These are phyloP conservation scores for Globisporangium barbulae DNA, from an alignment of 352 stramenopile species.

Conservation along the genomic window DNA sequence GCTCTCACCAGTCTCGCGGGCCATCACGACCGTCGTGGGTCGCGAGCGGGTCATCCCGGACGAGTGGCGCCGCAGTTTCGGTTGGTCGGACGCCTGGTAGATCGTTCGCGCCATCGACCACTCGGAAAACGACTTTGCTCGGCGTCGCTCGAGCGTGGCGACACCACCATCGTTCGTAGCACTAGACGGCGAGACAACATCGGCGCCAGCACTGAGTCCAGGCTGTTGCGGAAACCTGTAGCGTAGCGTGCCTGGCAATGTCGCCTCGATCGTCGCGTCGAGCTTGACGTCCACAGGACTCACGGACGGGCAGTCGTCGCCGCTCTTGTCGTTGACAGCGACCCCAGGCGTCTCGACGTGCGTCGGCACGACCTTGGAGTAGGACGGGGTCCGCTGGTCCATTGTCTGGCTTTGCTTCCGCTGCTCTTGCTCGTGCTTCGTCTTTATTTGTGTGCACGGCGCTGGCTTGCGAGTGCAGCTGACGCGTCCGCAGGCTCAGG, in stretches of 20 bases:
- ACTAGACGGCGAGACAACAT: not conserved
- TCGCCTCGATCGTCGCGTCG: not conserved
- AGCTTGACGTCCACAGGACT: slow-evolving; percentile 1
- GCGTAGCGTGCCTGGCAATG: not conserved
- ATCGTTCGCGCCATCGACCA: not conserved
- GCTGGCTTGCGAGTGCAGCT: not conserved
- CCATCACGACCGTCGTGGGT: not conserved
- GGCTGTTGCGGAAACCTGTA: not conserved
- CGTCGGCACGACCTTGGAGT: slow-evolving; percentile 1
- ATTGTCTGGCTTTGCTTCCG: not conserved
- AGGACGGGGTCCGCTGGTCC: slow-evolving; percentile 1
- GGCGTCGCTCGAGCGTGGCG: not conserved
- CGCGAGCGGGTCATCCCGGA: not conserved
- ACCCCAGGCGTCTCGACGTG: not conserved
- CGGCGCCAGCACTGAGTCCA: too few relatives aligned
- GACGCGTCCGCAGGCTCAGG: not conserved
- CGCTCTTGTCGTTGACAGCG: not conserved
- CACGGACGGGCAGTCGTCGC: too few relatives aligned
- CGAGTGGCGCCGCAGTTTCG: slow-evolving; percentile 7
- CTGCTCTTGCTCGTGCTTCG: not conserved
- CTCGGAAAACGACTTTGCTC: not conserved
- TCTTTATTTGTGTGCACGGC: not conserved
- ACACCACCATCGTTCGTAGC: not conserved
- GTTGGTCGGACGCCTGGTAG: not conserved
- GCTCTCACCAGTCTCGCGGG: not conserved